Evolutionary conservation across 306 rosid genomes (phyloP), one percentile per base, ranked within the genome.

Genomic region (Herpetospermum pedunculosum): DNA sequence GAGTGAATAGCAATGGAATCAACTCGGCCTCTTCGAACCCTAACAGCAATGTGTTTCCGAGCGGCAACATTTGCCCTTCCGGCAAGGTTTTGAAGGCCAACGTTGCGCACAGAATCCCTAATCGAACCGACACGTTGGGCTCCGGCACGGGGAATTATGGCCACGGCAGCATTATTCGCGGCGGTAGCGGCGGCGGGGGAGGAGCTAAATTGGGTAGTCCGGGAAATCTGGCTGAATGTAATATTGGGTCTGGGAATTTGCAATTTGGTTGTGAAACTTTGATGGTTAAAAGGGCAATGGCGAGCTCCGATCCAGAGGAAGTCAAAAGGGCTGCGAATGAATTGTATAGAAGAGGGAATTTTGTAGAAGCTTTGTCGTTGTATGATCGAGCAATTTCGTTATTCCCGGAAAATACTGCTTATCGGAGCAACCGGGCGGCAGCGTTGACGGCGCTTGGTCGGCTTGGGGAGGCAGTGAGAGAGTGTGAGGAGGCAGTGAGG

Each of bases 401-500:
- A 37, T 81, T 83, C 46, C 92, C 96, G n/a, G 88, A 82, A 13
- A 92, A 92, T 64, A 88, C 92, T 0, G 96, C 96, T 5, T 92
- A 75, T 69, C 79, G 96, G 83, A 82, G 98, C 69, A 92, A 90
- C 55, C 82, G 96, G 34, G 96, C 96, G 0, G 97, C 98, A 11
- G 98, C 96, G 18, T 83, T 92, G 70, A 87, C 92, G 26, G 97
- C 89, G 3, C 80, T 92, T 30, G 97, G 97, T 72, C 84, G 96
- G 83, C 78, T 90, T 37, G 79, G 77, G 2, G 98, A 92, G 85
- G 98, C 98, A 0, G 90, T 58, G 26, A 80, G 80, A 75, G 97
- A 92, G 75, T 92, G 98, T 44, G 88, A 83, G 73, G 98, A 92
- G 81, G 97, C 98, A 53, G 92, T 90, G 44, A 85, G 85, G 79